phyloP scores from a whole-genome alignment of 768 basidiomycete genomes.

The Pholiota microspora region DNA sequence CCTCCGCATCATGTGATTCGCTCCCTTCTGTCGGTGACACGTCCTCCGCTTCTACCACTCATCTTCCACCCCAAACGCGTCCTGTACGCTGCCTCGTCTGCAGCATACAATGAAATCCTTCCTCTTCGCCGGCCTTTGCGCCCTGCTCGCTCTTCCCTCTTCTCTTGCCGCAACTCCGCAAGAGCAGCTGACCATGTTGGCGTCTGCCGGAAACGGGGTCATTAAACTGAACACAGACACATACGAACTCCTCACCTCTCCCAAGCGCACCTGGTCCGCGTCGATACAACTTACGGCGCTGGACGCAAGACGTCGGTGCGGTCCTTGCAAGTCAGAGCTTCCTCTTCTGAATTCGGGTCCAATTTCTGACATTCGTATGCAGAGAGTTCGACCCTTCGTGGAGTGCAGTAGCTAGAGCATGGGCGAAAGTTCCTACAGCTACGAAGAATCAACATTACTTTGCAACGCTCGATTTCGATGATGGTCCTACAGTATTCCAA shows the following conservation, averaged over 20 bases:
- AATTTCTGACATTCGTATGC: slow-evolving; percentile 12
- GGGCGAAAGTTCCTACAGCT: slow-evolving; percentile 57
- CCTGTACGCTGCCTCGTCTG: background rate
- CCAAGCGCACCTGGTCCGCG: slow-evolving; percentile 85
- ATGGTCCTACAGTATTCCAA: slow-evolving; percentile 74
- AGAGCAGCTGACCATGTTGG: slow-evolving; percentile 67
- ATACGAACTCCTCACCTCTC: slow-evolving; percentile 75
- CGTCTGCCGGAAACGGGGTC: slow-evolving; percentile 71
- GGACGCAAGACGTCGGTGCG: slow-evolving; percentile 75
- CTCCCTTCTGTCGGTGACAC: slow-evolving; percentile 18
- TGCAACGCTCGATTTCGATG: slow-evolving; percentile 85
- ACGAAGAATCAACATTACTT: slow-evolving; percentile 89
- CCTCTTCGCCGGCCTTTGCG: slow-evolving; percentile 26
- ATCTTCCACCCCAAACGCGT: slow-evolving; percentile 13
- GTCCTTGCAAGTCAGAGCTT: slow-evolving; percentile 82
- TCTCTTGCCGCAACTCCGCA: slow-evolving; percentile 34
- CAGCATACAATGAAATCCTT: slow-evolving; percentile 18
- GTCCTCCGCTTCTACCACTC: slow-evolving; percentile 16
- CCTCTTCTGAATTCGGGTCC: background rate
- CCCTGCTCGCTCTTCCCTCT: slow-evolving; percentile 28
- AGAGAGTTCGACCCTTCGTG: slow-evolving; percentile 88
- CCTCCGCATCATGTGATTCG: slow-evolving; percentile 17
- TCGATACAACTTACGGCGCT: slow-evolving; percentile 88
- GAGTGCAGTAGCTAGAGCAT: slow-evolving; percentile 80
- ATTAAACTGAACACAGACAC: slow-evolving; percentile 74